Percentiles rank a stretch among this genome's conserved stretches.
Evolutionary conservation across 2,329 filamentous ascomycete genomes (phyloP).

Genomic region (Fusarium azukiicola): DNA sequence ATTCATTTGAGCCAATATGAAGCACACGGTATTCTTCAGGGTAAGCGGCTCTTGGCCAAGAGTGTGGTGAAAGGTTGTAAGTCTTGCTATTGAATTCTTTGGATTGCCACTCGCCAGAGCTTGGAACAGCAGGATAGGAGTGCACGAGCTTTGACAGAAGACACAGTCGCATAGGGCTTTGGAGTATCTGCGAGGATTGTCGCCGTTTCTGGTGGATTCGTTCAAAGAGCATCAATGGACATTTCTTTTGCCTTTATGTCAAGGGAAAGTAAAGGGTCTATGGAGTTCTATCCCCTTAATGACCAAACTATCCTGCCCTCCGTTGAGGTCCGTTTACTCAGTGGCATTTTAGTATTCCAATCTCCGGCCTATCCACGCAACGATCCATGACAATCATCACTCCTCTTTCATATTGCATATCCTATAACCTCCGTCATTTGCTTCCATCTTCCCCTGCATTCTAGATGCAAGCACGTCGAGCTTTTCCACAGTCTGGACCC

Average conservation of each 20-base stretch:
- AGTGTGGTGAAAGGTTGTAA: no score
- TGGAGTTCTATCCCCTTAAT: conserved; percentile 8
- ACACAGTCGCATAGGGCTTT: background rate
- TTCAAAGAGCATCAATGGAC: conserved; percentile 1
- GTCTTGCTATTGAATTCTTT: no score
- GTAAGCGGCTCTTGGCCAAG: no score
- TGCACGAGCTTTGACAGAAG: background rate
- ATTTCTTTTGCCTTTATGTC: conserved; percentile 5
- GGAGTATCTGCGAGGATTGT: background rate
- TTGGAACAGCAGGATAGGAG: background rate
- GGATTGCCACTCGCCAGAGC: conserved; percentile 1
- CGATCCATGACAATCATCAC: background rate
- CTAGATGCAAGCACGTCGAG: background rate
- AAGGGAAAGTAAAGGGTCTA: background rate
- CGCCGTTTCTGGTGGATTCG: background rate
- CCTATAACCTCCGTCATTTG: background rate
- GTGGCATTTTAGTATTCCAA: no score
- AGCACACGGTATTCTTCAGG: no score
- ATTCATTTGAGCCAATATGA: no score
- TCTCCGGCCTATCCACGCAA: no score
- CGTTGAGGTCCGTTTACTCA: background rate
- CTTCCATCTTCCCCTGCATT: background rate
- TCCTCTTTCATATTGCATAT: background rate
- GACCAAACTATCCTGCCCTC: conserved; percentile 4
- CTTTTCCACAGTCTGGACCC: background rate